Base-by-base conservation (phyloP, 139 green algal genomes). In the Chlamydomonas incerta region DNA sequence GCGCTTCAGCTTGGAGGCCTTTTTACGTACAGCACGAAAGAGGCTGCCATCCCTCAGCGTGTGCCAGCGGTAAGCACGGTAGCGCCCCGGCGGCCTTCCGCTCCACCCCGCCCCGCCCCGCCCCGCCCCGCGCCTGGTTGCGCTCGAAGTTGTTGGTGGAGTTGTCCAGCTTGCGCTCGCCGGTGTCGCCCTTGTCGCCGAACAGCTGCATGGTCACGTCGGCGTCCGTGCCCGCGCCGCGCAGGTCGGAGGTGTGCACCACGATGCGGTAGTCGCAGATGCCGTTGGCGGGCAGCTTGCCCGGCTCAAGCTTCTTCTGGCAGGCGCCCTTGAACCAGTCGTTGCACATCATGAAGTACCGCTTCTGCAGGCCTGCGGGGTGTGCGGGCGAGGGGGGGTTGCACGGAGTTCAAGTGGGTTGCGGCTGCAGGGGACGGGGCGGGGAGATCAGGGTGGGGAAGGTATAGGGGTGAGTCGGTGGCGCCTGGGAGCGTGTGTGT, bases 261-360 rank as follows among this genome's bases (percentile, higher is more conserved):
- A 86, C 70, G 37, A 92, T 82, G 26, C 83, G 81, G 83, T 92
- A 93, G 33, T 67, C 90, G 89, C 89, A 92, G 68, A 82, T 82
- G 67, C 89, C 89, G 57, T 72, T 85, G 9, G 41, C 75, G 46
- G 85, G 85, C 75, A 90, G 62, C 80, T 86, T 89, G 70, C 80
- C 80, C 13, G 68, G 80, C 76, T 92, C 89, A 52, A 92, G 89
- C 85, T 81, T 87, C 4, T n/a, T 21, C 71, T 90, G 57, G 68
- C 81, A 87, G 26, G 85, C 85, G 47, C 89, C 89, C 63, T 93
- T 90, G n/a, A 94, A 76, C 91, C 91, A 94, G 65, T 92, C 81
- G 62, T 91, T 91, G 86, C 74, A 91, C 37, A 81, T 33, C 62
- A 94, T 90, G 74, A 92, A 91, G 85, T 89, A 90, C 26, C 85